Base-by-base conservation (phyloP, 1,284 basidiomycete species). In the Cystobasidium slooffiae region DNA sequence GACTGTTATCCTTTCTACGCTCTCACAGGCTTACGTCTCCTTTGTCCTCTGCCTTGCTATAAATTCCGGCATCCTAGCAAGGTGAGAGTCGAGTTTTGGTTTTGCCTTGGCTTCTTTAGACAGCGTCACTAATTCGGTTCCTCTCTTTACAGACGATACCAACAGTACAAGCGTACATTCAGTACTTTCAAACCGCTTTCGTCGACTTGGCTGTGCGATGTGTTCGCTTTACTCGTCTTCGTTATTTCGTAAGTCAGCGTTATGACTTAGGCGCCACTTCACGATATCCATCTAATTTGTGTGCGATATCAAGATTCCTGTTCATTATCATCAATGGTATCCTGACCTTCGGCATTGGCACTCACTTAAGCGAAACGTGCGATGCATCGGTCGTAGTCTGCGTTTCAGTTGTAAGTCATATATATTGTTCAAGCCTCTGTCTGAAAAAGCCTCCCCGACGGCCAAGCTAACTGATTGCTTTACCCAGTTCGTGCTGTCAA, bases 331-430 rank as follows among this genome's bases (percentile, higher is more conserved):
- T 66, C 22, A 67, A 61, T 20, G 72, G 72, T 22, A 37, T 74
- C 18, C 53, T 74, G 20, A 74, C 72, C 9, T 74, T 74, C 47
- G 72, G 59, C 8, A 47, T 67, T 61, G 72, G 72, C 9, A 74
- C 72, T 14, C 39, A 59, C 20, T 9, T 67, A 12, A 31, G 10
- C 14, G n/a, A 39, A 20, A 74, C 72, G 20, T 74, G 72, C 47
- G 72, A 74, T 52, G 72, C 72, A 31, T 58, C 64, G n/a, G 72
- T 74, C 20, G 55, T 56, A 9, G 18, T 74, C 41, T 74, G 72
- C 64, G 72, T 74, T 4, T 74, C 72, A 20, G 64, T 63, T 1
- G 70, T 66, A 58, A 53, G 70, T 47, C 20, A 37, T 8, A 10
- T 65, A 9, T 49, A n/a, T 16, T 20, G 24, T 1, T 56, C 37